Evolutionary conservation across 2,329 filamentous ascomycete genomes (phyloP), one percentile per base, ranked within the genome.

Genomic region (Annulohypoxylon truncatum): DNA sequence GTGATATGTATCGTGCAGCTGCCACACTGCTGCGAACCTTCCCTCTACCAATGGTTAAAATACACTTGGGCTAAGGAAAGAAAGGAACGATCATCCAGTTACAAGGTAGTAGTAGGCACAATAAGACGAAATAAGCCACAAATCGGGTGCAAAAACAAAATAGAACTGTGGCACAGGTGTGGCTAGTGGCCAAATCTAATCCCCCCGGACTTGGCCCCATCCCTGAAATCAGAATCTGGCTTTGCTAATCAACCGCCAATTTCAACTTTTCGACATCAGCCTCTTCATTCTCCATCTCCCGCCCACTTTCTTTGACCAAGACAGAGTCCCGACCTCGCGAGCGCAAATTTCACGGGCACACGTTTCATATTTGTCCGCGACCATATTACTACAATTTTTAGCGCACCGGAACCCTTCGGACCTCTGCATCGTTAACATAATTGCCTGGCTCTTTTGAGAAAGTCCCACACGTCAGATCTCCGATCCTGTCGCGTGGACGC

Each of bases 401-500:
- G 9, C 46, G 44, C 48, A 48, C 50, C 48, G 40, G 33, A 28
- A 26, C 44, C 38, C 47, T 42, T 50, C 61, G 44, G 62, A 54
- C 62, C 18, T 60, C 65, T 60, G 60, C 68, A 54, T 46, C 68
- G 7, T 56, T 51, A 56, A 51, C 44, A 31, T 44, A 50, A 33
- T 58, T 48, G 24, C 24, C 28, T 22, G 44, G n/a, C 42, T 72
- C 64, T 72, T 55, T 64, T 71, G 65, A 55, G 53, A 46, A 67
- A 67, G 72, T 71, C 73, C 72, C 76, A 77, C 76, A 76, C 74
- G 73, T 76, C 74, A 75, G 72, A 75, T 71, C 72, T 72, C 71
- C 71, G 69, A 72, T 75, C 70, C 71, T 75, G 76, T 78, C 76
- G 76, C 76, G 76, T 77, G 75, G 74, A 73, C 73, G 61, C 72